Percentiles rank a stretch among this genome's conserved stretches.
Conservation (phyloP, 768 basidiomycete genomes). For the Trametes gibbosa region DNA sequence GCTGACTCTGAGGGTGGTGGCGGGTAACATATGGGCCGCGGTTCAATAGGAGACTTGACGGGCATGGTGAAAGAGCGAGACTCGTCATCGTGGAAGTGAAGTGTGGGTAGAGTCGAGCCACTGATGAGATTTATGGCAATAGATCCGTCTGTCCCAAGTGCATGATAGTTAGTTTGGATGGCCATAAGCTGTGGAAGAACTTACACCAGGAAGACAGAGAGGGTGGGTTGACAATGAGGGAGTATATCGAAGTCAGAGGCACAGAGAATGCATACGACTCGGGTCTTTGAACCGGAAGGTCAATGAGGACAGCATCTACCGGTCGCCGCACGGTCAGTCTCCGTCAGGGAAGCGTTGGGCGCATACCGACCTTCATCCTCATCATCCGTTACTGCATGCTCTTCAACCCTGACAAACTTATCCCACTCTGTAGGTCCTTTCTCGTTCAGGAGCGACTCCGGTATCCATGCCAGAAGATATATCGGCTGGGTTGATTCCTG, state of each 20-base stretch:
- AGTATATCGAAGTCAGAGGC: constrained; percentile 85
- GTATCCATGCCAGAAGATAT: constrained; percentile 91
- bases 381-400: constrained; percentile 52
- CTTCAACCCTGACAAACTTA: constrained; percentile 86
- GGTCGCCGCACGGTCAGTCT: constrained; percentile 8
- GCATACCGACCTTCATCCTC: constrained; percentile 66
- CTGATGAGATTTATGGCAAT: constrained; percentile 87
- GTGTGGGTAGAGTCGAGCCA: constrained; percentile 80
- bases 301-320: constrained; percentile 87
- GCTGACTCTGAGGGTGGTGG: constrained; percentile 55
- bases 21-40: constrained; percentile 47
- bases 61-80: constrained; percentile 70
- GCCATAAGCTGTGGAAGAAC: constrained; percentile 15
- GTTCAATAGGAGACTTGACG: constrained; percentile 38
- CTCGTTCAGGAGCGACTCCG: constrained; percentile 79
- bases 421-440: constrained; percentile 84
- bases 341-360: constrained; percentile 6
- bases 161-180: background rate
- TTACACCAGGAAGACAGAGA: constrained; percentile 82
- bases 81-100: constrained; percentile 98
- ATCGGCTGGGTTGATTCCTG: constrained; percentile 75
- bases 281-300: constrained; percentile 76
- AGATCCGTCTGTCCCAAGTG: constrained; percentile 62
- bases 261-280: constrained; percentile 97
- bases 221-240: constrained; percentile 81